Conservation (phyloP, 2,329 filamentous ascomycete genomes). For the Colletotrichum tabaci region DNA sequence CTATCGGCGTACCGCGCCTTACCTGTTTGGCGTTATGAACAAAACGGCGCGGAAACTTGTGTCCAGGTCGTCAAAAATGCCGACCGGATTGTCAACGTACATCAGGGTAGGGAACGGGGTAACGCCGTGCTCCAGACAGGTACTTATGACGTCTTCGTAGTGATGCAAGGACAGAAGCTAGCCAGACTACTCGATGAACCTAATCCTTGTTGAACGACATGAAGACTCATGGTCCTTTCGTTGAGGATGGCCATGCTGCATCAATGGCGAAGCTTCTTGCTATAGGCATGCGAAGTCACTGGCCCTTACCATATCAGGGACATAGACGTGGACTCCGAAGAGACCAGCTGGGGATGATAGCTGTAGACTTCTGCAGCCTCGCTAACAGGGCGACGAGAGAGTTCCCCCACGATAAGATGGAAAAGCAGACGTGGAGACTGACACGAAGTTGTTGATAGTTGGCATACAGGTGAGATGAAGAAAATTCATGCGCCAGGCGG, state of each 20-base stretch:
- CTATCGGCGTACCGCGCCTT: conserved; percentile 67
- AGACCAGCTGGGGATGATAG: conserved; percentile 68
- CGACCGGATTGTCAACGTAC: conserved; percentile 58
- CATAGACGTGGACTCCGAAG: conserved; percentile 78
- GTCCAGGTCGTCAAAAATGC: conserved; percentile 52
- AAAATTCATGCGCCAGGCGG: too few species aligned
- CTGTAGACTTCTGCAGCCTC: conserved; percentile 69
- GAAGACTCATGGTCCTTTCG: conserved; percentile 66
- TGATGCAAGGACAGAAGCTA: conserved; percentile 56
- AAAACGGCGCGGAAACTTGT: conserved; percentile 60
- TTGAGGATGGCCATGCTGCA: conserved; percentile 66
- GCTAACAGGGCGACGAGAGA: conserved; percentile 72
- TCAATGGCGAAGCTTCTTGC: background rate
- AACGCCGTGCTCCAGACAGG: conserved; percentile 64
- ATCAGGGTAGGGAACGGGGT: conserved; percentile 63
- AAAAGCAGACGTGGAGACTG: conserved; percentile 76
- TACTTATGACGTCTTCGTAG: conserved; percentile 69
- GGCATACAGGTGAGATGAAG: conserved; percentile 61
- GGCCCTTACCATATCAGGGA: conserved; percentile 71
- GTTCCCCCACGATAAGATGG: conserved; percentile 80
- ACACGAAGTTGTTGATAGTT: conserved; percentile 80
- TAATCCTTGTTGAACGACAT: conserved; percentile 62
- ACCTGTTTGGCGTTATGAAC: conserved; percentile 67
- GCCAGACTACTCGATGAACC: conserved; percentile 50
- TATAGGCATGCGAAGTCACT: background rate